Evolutionary conservation across 768 basidiomycete genomes (phyloP).

Genomic region (Hygrophorus russula): DNA sequence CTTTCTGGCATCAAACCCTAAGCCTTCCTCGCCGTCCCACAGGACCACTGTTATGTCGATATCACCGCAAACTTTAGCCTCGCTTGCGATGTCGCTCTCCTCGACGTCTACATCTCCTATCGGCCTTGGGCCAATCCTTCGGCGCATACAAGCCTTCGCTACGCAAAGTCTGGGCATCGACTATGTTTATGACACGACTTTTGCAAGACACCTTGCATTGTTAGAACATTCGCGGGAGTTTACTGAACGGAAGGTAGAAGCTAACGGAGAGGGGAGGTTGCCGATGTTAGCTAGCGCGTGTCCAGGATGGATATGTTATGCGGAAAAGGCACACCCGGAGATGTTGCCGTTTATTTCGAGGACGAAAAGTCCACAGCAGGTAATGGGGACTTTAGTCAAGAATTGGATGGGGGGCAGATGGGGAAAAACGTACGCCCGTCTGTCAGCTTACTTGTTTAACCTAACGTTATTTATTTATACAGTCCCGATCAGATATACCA

Average conservation of each 20-base stretch:
- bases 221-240: constrained; percentile 78
- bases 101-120: constrained; percentile 31
- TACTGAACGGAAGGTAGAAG: constrained; percentile 46
- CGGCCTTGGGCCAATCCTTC: constrained; percentile 50
- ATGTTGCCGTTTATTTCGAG: constrained; percentile 84
- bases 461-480: constrained; percentile 6
- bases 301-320: constrained; percentile 99
- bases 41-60: constrained; percentile 73
- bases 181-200: constrained; percentile 91
- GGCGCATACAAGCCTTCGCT: constrained; percentile 64
- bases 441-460: background rate
- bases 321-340: constrained; percentile 92
- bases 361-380: constrained; percentile 88
- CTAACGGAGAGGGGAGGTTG: constrained; percentile 20
- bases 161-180: constrained; percentile 56
- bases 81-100: constrained; percentile 56
- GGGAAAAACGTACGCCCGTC: constrained; percentile 50
- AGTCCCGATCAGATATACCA: constrained; percentile 90
- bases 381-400: constrained; percentile 92
- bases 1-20: constrained; percentile 50
- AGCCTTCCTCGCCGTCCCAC: constrained; percentile 23
- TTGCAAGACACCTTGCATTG: constrained; percentile 79
- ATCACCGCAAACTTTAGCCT: constrained; percentile 79
- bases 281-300: constrained; percentile 96
- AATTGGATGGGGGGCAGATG: constrained; percentile 65